Evolutionary conservation across 768 basidiomycete genomes (phyloP), one percentile per base, ranked within the genome.

Genomic region (Tremella fuciformis): DNA sequence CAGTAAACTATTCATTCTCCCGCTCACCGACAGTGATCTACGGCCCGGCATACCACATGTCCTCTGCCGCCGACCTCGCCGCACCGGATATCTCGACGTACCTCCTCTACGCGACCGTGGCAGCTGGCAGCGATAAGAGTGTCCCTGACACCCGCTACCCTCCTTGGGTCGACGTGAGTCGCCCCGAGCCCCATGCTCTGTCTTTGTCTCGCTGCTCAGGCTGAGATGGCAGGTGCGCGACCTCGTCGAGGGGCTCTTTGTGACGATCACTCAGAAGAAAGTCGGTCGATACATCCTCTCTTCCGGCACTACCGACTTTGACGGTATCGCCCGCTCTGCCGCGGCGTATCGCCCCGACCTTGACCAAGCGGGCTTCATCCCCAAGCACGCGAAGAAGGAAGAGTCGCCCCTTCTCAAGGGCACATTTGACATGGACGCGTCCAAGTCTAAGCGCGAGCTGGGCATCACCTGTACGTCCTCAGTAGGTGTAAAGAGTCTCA

Each of bases 41-140:
- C 41, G 69, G 69, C 6, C 71, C 69, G 11, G 25, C 65, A 3
- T 18, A 66, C 18, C 69, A 69, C 22, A 24, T 40, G 8, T 41
- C 57, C 38, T 39, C 39, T 18, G 46, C 55, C 9, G 53, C 55
- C n/a, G 53, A 56, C 9, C 37, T 64, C n/a, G 25, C 22, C 18
- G 34, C 25, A 6, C 25, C 39, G 11, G 65, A 67, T 34, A 18
- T 63, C 4, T 60, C 65, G 4, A 64, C 62, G 15, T 40, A 53
- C 16, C 9, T 11, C 13, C 38, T 61, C n/a, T 63, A 54, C 38
- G 13, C 13, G 7, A 1, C 26, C 2, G 39, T 64, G 2, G 59
- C 44, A 13, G 44, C 47, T 19, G 62, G 62, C 8, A 50, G 62
- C 18, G 56, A 60, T 11, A 22, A 22, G 4, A 25, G 52, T 16